Evolutionary conservation across 202 grass and related monocot genomes (phyloP).

Genomic region (Elaeis oleifera): DNA sequence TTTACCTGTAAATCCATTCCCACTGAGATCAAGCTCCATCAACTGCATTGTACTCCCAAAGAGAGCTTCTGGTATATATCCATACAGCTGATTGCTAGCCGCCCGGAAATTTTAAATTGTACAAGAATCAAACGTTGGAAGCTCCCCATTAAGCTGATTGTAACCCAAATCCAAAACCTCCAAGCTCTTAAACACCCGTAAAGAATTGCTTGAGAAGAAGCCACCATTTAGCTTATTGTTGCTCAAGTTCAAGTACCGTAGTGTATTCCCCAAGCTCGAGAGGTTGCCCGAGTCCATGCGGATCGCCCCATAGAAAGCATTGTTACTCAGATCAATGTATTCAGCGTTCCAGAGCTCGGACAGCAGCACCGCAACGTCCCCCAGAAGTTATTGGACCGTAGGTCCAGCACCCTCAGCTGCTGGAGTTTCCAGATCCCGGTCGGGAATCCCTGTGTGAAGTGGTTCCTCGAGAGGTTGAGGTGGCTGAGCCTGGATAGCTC

Average conservation of each 20-base stretch:
- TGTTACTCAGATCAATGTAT: slow-evolving; percentile 72
- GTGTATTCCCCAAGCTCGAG: slow-evolving; percentile 71
- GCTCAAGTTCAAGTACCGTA: slow-evolving; percentile 90
- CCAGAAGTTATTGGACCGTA: slow-evolving; percentile 74
- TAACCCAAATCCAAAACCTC: slow-evolving; percentile 72
- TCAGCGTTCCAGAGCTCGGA: slow-evolving; percentile 61
- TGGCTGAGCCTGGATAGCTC: slow-evolving; percentile 61
- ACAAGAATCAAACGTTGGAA: slow-evolving; percentile 60
- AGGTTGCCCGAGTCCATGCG: slow-evolving; percentile 41
- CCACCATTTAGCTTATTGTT: slow-evolving; percentile 52
- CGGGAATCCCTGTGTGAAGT: slow-evolving; percentile 77
- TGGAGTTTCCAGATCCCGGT: slow-evolving; percentile 71
- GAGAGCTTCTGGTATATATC: slow-evolving; percentile 52
- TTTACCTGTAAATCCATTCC: slow-evolving; percentile 87
- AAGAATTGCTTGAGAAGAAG: slow-evolving; percentile 57
- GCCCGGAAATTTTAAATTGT: slow-evolving; percentile 56
- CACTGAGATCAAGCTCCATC: slow-evolving; percentile 72
- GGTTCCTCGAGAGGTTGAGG: slow-evolving; percentile 87
- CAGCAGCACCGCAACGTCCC: slow-evolving; percentile 54
- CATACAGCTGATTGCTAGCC: slow-evolving; percentile 48
- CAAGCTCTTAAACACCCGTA: slow-evolving; percentile 75
- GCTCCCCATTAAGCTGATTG: slow-evolving; percentile 53
- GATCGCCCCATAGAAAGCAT: slow-evolving; percentile 56
- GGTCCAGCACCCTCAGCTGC: slow-evolving; percentile 79
- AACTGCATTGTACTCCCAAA: slow-evolving; percentile 64